phyloP scores from a whole-genome alignment of 352 stramenopile genomes.

The Phytophthora colocasiae region DNA sequence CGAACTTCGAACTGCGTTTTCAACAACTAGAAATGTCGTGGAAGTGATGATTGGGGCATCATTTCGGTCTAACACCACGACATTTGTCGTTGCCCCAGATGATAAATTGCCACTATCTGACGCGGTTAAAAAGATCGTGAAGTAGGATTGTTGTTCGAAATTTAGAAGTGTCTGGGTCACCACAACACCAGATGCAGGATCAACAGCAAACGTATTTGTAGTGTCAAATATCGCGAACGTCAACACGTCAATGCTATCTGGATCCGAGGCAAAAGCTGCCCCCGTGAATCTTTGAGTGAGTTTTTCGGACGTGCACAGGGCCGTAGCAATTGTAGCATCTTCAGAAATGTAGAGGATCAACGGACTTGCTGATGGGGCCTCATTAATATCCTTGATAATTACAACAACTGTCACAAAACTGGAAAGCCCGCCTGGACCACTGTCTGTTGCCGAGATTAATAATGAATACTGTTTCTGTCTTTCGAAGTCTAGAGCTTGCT shows the following conservation, averaged over 20 bases:
- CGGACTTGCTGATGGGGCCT: conserved; percentile 9
- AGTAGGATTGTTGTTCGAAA: conserved; percentile 24
- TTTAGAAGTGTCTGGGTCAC: conserved; percentile 13
- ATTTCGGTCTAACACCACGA: conserved; percentile 36
- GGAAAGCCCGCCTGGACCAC: conserved; percentile 5
- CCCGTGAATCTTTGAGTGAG: conserved; percentile 22
- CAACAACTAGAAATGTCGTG: conserved; percentile 10
- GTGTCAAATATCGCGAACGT: conserved; percentile 14
- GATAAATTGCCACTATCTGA: conserved; percentile 21
- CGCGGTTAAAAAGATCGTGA: conserved; percentile 15
- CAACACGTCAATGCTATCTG: conserved; percentile 20
- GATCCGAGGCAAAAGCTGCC: conserved; percentile 18
- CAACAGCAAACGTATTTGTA: conserved; percentile 25
- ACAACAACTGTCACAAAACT: conserved; percentile 19
- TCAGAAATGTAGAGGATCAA: conserved; percentile 30
- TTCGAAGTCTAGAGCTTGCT: conserved; percentile 55
- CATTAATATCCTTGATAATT: conserved; percentile 23
- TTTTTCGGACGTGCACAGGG: conserved; percentile 6
- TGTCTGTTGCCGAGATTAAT: conserved; percentile 26
- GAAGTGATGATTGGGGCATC: conserved; percentile 26
- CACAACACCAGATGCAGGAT: conserved; percentile 18
- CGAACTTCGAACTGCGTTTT: conserved; percentile 11
- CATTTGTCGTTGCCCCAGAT: conserved; percentile 10
- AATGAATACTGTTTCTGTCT: conserved; percentile 31
- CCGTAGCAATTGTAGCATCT: conserved; percentile 22